These are phyloP conservation scores for Polytrichum formosum DNA, from an alignment of 225 moss, liverwort and hornwort genomes.

Conservation along the genomic window DNA sequence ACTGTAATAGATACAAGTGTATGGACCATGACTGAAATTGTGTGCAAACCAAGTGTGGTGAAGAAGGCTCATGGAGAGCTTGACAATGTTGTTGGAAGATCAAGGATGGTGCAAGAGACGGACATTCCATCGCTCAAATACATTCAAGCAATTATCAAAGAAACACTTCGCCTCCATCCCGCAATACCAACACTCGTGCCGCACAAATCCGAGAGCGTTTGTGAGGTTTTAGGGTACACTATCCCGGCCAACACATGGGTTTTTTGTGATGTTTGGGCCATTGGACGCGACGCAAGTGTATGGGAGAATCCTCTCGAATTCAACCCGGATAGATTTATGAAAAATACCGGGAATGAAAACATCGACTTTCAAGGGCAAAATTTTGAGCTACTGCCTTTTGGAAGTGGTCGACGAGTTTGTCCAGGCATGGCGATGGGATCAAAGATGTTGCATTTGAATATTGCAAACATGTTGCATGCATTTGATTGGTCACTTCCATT, in stretches of 20 bases:
- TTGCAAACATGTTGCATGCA: not conserved
- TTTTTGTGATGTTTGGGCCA: constrained; percentile 20
- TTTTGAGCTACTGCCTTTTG: not conserved
- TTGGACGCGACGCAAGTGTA: constrained; percentile 10
- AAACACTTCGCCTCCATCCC: constrained; percentile 25
- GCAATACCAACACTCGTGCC: constrained; percentile 10
- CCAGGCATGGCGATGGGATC: not conserved
- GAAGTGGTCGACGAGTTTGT: not conserved
- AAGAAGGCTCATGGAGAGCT: not conserved
- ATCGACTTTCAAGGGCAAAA: not conserved
- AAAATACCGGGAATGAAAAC: not conserved
- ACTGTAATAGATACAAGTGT: not conserved
- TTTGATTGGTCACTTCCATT: not conserved
- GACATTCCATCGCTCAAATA: constrained; percentile 12
- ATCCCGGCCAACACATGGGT: constrained; percentile 12
- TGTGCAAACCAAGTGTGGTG: not conserved
- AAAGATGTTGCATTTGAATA: not conserved
- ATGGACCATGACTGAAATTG: no score
- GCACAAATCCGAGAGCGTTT: not conserved
- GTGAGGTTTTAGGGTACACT: constrained; percentile 17
- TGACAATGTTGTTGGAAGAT: not conserved
- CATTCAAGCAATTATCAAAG: constrained; percentile 27
- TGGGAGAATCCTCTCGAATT: constrained; percentile 31
- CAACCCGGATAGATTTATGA: constrained; percentile 32
- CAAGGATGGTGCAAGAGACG: not conserved